Base-by-base conservation (phyloP, 176 grass and related monocot species). In the Triticum monococcum region DNA sequence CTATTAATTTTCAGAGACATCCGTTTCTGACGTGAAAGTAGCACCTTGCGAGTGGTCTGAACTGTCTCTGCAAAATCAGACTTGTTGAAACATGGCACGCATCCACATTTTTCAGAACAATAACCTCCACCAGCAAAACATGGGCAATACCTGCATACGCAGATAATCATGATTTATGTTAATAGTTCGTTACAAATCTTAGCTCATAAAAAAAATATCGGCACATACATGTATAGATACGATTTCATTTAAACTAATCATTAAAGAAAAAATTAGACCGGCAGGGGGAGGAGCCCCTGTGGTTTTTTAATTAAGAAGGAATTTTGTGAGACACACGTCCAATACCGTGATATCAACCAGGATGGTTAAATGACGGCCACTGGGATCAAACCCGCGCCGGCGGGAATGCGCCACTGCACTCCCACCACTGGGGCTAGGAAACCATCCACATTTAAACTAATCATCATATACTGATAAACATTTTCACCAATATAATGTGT, bases 51-150 rank as follows among this genome's bases (percentile, higher is more conserved):
- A 32, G 91, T 92, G 78, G 75, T 84, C 75, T 89, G 91, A 75
- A 92, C 91, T 71, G 80, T 87, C 79, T 92, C 91, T 62, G 79
- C 84, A 81, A 40, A 89, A 57, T 56, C 63, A 52, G 71, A 48
- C 81, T 92, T 92, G 84, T 92, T 92, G 84, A 87, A 89, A 83
- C 91, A 92, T 62, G 79, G 83, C 56, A 87, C 8, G 31, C 91
- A 92, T 68, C 87, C 87, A 86, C 91, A 92, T 69, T 86, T 89
- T 48, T 89, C 91, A 80, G 91, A 92, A 70, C 91, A 92, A 76
- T 86, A 92, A 76, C 87, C 87, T 64, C 91, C 91, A 76, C 84
- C 87, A 75, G 91, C 2, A 84, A 92, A 92, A 84, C 91, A 92
- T 76, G 87, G 87, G 32, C 91, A 92, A 66, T 92, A 92, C 41